These are phyloP conservation scores for Arctostaphylos glauca DNA, from an alignment of 148 eudicot genomes.

Conservation along the genomic window DNA sequence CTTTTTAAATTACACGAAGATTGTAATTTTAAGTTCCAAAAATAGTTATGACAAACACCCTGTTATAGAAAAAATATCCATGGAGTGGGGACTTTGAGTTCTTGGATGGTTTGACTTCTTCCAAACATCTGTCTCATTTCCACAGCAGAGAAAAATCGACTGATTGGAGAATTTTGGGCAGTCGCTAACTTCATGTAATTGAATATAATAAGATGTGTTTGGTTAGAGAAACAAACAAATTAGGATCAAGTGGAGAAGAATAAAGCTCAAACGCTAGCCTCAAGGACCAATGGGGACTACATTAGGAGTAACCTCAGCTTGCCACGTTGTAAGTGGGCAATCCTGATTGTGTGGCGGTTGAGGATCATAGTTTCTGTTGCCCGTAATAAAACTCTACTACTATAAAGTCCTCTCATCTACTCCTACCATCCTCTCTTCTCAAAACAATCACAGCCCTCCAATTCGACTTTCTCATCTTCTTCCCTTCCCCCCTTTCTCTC, in stretches of 20 bases:
- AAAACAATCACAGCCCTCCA: not conserved
- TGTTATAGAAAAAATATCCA: too few species aligned
- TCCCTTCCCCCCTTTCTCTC: not conserved
- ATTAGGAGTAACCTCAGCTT: conserved; percentile 6
- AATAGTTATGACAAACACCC: too few species aligned
- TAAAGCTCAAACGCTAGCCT: conserved; percentile 38
- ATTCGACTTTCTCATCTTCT: too few species aligned
- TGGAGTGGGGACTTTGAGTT: too few species aligned
- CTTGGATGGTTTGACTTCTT: not conserved
- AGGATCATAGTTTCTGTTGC: conserved; percentile 30
- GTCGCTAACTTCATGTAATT: too few species aligned
- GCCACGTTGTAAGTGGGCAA: conserved; percentile 67
- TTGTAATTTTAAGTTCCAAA: too few species aligned
- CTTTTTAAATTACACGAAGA: too few species aligned
- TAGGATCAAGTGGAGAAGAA: conserved; percentile 54
- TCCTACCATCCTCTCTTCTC: conserved; percentile 11
- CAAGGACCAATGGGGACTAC: conserved; percentile 23
- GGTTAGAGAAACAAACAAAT: too few species aligned
- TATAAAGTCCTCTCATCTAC: not conserved
- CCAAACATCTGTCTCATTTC: too few species aligned
- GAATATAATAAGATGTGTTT: too few species aligned
- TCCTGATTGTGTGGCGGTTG: conserved; percentile 79
- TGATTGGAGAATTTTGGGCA: too few species aligned
- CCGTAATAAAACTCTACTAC: conserved; percentile 14
- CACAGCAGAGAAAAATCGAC: too few species aligned